Conservation (phyloP, 2,329 filamentous ascomycete genomes). For the Calonectria ilicicola region DNA sequence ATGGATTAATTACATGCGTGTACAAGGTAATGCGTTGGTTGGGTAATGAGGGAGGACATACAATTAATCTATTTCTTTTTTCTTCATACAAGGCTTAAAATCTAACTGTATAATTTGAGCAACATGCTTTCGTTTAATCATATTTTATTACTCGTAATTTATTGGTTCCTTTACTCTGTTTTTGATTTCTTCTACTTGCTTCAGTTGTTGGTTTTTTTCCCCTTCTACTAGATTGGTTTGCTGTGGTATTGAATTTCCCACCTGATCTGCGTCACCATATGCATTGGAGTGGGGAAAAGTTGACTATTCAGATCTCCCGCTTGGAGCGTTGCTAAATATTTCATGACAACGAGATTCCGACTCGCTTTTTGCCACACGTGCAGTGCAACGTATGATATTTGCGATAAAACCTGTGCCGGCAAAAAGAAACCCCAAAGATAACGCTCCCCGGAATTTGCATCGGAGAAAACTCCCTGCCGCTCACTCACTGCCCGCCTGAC, state of each 20-base stretch:
- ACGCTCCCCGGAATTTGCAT: background rate
- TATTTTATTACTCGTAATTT: background rate
- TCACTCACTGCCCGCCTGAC: background rate
- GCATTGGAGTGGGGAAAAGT: constrained; percentile 1
- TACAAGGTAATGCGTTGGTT: background rate
- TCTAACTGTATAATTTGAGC: no score
- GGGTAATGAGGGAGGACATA: background rate
- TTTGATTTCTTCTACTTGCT: background rate
- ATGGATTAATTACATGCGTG: background rate
- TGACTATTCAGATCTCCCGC: background rate
- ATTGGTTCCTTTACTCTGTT: background rate
- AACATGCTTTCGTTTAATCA: background rate
- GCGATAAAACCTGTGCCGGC: no score
- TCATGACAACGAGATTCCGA: background rate
- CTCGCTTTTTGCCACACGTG: background rate
- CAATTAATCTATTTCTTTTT: no score
- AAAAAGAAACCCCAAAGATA: background rate
- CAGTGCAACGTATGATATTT: background rate
- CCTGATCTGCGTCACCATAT: background rate
- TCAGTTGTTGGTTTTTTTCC: background rate
- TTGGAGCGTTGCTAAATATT: constrained; percentile 3
- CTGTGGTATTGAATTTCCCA: background rate
- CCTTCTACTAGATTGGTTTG: background rate
- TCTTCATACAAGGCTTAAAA: no score
- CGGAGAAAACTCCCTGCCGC: background rate